phyloP scores from a whole-genome alignment of 768 basidiomycete genomes.

The Rhodosporidiobolus sp. region DNA sequence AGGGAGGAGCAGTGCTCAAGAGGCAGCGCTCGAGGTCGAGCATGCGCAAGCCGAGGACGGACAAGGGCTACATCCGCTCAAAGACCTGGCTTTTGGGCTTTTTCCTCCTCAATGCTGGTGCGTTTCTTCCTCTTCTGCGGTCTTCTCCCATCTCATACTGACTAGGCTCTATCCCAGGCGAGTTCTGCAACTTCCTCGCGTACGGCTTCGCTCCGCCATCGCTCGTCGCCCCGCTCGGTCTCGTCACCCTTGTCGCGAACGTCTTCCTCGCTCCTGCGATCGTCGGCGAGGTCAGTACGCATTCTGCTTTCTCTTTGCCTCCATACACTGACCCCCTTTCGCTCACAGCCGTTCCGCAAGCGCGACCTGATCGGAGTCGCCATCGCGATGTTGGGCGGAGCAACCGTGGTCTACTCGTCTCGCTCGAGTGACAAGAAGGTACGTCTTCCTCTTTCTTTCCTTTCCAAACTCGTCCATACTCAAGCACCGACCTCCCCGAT shows the following conservation, averaged over 20 bases:
- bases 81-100: constrained; percentile 78
- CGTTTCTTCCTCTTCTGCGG: too few species aligned
- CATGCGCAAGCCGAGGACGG: constrained; percentile 6
- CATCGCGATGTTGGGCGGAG: constrained; percentile 80
- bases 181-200: constrained; percentile 72
- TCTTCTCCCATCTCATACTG: too few species aligned
- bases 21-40: too few species aligned
- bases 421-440: constrained; percentile 64
- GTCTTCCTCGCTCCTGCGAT: constrained; percentile 88
- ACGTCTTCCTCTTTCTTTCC: constrained; percentile 12
- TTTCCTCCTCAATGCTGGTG: constrained; percentile 79
- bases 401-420: constrained; percentile 85
- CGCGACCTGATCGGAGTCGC: constrained; percentile 59
- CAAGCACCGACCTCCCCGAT: not conserved
- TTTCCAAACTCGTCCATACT: not conserved
- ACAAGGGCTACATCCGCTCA: constrained; percentile 31
- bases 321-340: constrained; percentile 8
- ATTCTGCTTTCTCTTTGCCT: not conserved
- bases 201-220: constrained; percentile 58
- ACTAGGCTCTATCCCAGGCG: too few species aligned
- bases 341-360: constrained; percentile 66
- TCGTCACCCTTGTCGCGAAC: constrained; percentile 65
- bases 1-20: too few species aligned
- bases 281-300: constrained; percentile 54
- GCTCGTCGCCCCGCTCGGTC: constrained; percentile 93